phyloP scores from a whole-genome alignment of 805 yeast species.

The Saccharomycopsis javanensis region DNA sequence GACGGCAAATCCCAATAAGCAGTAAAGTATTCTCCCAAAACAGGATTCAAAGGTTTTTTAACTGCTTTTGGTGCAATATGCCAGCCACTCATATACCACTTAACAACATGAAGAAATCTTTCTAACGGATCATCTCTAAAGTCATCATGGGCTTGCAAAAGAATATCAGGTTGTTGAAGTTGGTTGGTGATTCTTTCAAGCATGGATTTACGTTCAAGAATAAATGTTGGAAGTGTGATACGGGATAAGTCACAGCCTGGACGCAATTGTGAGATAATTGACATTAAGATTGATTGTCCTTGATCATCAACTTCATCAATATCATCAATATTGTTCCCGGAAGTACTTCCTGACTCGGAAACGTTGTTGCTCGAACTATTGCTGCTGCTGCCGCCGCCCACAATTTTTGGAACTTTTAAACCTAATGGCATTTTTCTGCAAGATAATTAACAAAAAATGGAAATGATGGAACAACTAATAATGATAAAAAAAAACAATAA shows the following conservation, averaged over 20 bases:
- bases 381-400: constrained; percentile 1
- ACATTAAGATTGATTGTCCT: constrained; percentile 76
- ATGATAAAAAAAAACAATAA: background rate
- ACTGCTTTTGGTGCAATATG: constrained; percentile 98
- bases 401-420: constrained; percentile 15
- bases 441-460: background rate
- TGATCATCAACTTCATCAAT: constrained; percentile 88
- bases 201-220: constrained; percentile 92
- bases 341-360: too few relatives aligned
- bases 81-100: constrained; percentile 95
- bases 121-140: constrained; percentile 40
- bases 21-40: constrained; percentile 81
- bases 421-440: constrained; percentile 14
- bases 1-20: constrained; percentile 86
- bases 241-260: constrained; percentile 87
- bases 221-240: constrained; percentile 91
- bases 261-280: constrained; percentile 82
- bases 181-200: constrained; percentile 89
- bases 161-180: constrained; percentile 66
- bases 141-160: constrained; percentile 56
- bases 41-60: constrained; percentile 93
- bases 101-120: constrained; percentile 64
- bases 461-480: background rate
- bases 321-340: constrained; percentile 42
- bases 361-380: too few relatives aligned